phyloP scores from a whole-genome alignment of 1,139 yeast genomes.

The Candida sojae region DNA sequence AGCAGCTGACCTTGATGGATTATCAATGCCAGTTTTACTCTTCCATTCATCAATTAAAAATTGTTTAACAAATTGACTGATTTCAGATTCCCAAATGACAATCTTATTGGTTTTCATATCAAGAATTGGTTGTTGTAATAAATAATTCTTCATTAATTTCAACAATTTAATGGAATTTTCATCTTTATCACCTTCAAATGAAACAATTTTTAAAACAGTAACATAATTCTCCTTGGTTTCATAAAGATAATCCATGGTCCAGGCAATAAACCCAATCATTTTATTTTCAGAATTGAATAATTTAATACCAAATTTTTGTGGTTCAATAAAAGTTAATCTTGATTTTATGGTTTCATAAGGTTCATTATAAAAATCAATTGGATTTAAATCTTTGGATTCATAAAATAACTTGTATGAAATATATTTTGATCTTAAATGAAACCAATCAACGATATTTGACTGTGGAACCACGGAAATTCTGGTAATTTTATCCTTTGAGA shows the following conservation, averaged over 20 bases:
- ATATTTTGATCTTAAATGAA: conserved; percentile 43
- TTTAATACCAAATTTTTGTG: conserved; percentile 35
- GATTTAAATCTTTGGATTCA: conserved; percentile 11
- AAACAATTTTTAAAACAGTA: conserved; percentile 32
- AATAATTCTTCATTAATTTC: conserved; percentile 22
- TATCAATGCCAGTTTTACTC: conserved; percentile 25
- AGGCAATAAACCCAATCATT: conserved; percentile 33
- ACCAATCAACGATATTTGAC: conserved; percentile 42
- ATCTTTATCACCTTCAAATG: conserved; percentile 22
- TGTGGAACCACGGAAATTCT: conserved; percentile 34
- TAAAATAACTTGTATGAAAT: conserved; percentile 32
- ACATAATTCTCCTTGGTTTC: conserved; percentile 21
- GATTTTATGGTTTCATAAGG: conserved; percentile 26
- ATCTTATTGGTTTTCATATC: conserved; percentile 20
- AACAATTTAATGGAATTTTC: conserved; percentile 23
- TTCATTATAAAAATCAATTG: conserved; percentile 25
- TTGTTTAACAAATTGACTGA: conserved; percentile 15
- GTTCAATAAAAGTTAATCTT: conserved; percentile 24
- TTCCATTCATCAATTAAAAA: conserved; percentile 18
- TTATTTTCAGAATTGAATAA: conserved; percentile 17
- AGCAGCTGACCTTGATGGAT: conserved; percentile 41
- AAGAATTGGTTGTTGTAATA: conserved; percentile 8
- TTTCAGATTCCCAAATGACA: conserved; percentile 41
- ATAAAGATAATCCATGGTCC: conserved; percentile 43
- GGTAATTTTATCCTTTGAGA: conserved; percentile 25